A percentile compares a stretch with the other conserved stretches of the same genome.
Evolutionary conservation across 2,329 filamentous ascomycete species (phyloP).

Genomic region (Capronia epimyces): DNA sequence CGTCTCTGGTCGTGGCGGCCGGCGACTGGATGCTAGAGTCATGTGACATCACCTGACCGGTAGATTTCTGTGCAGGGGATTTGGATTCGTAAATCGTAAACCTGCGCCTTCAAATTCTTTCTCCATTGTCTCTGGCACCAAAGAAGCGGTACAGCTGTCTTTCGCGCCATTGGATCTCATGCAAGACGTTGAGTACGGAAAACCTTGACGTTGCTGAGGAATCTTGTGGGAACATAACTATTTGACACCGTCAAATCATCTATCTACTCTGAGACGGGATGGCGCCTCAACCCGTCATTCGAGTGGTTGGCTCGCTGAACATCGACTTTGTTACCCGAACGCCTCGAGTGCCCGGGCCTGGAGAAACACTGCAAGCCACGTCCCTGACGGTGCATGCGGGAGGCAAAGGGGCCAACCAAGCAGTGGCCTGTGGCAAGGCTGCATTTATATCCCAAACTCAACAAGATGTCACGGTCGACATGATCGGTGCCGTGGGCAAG

Average conservation of each 20-base stretch:
- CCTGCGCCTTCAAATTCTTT: neutral
- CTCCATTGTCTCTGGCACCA: neutral
- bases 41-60: neutral
- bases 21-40: too few relatives aligned
- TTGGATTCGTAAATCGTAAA: too few relatives aligned
- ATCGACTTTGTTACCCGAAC: slow-evolving; percentile 89
- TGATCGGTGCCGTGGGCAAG: slow-evolving; percentile 67
- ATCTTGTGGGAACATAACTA: too few relatives aligned
- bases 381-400: slow-evolving; percentile 76
- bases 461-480: slow-evolving; percentile 51
- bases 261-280: slow-evolving; percentile 28
- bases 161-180: too few relatives aligned
- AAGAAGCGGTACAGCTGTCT: too few relatives aligned
- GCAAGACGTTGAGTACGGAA: too few relatives aligned
- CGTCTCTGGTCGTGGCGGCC: too few relatives aligned
- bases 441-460: slow-evolving; percentile 42
- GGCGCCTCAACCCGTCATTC: slow-evolving; percentile 52
- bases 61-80: neutral
- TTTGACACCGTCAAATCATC: too few relatives aligned
- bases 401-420: slow-evolving; percentile 95
- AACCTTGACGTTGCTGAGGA: too few relatives aligned
- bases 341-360: slow-evolving; percentile 71
- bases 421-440: slow-evolving; percentile 78
- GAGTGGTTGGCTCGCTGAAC: slow-evolving; percentile 88
- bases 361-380: slow-evolving; percentile 78